These are phyloP conservation scores for Arabis alpina DNA, from an alignment of 345 rosid genomes.

Conservation along the genomic window DNA sequence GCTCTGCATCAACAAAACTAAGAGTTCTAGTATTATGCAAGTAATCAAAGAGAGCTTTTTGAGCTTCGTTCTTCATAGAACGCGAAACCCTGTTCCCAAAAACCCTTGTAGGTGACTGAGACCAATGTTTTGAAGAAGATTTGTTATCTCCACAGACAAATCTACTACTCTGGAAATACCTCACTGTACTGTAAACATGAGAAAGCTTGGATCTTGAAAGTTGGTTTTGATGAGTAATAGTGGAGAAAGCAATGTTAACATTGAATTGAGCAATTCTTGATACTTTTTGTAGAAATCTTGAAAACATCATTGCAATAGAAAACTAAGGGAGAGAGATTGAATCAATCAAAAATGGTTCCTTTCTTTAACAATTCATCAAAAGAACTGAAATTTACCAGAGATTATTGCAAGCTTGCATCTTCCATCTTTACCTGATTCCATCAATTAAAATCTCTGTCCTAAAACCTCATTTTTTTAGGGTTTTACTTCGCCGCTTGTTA, in stretches of 20 bases:
- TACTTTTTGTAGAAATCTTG: neutral
- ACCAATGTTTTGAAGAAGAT: conserved; percentile 37
- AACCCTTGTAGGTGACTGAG: conserved; percentile 38
- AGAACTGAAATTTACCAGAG: conserved; percentile 27
- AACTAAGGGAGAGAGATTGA: neutral
- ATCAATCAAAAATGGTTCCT: neutral
- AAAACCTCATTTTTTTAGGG: conserved; percentile 25
- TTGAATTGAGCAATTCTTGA: conserved; percentile 44
- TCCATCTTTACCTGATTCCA: conserved; percentile 13
- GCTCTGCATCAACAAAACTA: conserved; percentile 66
- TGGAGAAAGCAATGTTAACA: conserved; percentile 35
- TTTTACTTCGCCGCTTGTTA: neutral
- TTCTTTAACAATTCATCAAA: conserved; percentile 11
- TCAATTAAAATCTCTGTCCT: conserved; percentile 21
- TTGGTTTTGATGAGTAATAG: conserved; percentile 40
- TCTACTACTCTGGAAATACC: conserved; percentile 45
- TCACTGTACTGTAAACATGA: conserved; percentile 34
- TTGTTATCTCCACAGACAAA: conserved; percentile 29
- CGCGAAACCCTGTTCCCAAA: conserved; percentile 36
- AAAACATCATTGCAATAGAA: conserved; percentile 22
- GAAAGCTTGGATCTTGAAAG: conserved; percentile 34
- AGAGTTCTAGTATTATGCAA: conserved; percentile 65
- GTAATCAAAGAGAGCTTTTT: conserved; percentile 73
- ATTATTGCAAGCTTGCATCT: neutral
- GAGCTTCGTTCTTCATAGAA: conserved; percentile 51